Evolutionary conservation across 2,329 filamentous ascomycete genomes (phyloP).

Genomic region (Pseudovirgaria hyperparasitica): DNA sequence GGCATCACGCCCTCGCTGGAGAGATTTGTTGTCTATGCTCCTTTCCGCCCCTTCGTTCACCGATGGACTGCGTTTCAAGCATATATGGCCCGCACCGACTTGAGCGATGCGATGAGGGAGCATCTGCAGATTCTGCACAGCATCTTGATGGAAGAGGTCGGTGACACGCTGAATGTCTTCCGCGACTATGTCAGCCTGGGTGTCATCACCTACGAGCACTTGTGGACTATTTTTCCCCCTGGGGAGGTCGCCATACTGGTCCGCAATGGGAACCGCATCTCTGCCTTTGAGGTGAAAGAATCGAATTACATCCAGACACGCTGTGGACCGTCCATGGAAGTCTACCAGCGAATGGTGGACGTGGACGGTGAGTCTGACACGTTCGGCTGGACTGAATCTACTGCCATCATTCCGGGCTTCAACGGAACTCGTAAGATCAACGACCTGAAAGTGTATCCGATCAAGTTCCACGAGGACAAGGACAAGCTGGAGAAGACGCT

Average conservation of each 20-base stretch:
- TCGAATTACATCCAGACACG: constrained; percentile 11
- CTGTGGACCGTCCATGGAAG: constrained; percentile 8
- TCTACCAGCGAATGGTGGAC: constrained; percentile 12
- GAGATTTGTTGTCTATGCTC: constrained; percentile 47
- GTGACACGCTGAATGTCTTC: constrained; percentile 26
- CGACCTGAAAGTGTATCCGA: constrained; percentile 29
- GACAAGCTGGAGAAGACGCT: constrained; percentile 26
- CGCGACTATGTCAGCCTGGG: constrained; percentile 27
- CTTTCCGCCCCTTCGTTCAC: constrained; percentile 54
- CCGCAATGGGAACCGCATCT: constrained; percentile 12
- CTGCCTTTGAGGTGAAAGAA: constrained; percentile 11
- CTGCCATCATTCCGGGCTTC: constrained; percentile 15
- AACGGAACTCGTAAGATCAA: constrained; percentile 31
- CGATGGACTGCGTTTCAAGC: constrained; percentile 38
- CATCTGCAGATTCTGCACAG: constrained; percentile 27
- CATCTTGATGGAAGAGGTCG: constrained; percentile 28
- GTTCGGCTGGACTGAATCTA: constrained; percentile 15
- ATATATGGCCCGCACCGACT: constrained; percentile 15
- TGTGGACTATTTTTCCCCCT: constrained; percentile 34
- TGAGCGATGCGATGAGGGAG: constrained; percentile 18
- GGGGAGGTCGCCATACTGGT: constrained; percentile 12
- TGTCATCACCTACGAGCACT: constrained; percentile 28
- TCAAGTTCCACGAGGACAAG: constrained; percentile 31
- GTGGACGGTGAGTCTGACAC: constrained; percentile 26
- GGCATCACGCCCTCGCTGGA: constrained; percentile 47